Evolutionary conservation across 306 rosid genomes (phyloP).

Genomic region (Hippophae gyantsensis): DNA sequence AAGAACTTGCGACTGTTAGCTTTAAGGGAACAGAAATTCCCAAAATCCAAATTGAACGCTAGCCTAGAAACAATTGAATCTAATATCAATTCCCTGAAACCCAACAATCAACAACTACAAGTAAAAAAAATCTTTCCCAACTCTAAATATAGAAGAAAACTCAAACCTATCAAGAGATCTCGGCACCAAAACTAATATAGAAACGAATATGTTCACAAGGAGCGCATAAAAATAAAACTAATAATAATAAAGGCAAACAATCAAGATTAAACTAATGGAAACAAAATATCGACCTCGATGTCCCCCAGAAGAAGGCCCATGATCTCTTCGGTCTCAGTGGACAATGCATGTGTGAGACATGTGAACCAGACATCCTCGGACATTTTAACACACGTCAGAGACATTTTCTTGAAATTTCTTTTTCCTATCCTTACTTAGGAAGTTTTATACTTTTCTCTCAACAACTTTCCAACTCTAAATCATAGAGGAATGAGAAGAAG

Average conservation of each 20-base stretch:
- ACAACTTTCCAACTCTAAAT: too few relatives aligned
- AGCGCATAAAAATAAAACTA: background rate
- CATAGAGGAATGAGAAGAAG: too few relatives aligned
- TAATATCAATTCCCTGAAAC: background rate
- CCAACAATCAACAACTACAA: constrained; percentile 9
- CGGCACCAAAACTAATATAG: background rate
- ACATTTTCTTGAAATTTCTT: constrained; percentile 29
- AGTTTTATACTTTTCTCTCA: too few relatives aligned
- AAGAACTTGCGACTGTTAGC: background rate
- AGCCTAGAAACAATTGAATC: background rate
- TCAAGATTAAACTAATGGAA: background rate
- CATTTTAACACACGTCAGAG: constrained; percentile 79
- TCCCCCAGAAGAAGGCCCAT: constrained; percentile 99
- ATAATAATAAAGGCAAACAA: background rate
- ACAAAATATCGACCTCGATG: constrained; percentile 49
- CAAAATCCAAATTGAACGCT: background rate
- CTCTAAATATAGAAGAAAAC: background rate
- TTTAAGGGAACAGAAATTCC: constrained; percentile 4
- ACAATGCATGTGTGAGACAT: constrained; percentile 86
- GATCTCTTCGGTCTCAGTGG: constrained; percentile 98
- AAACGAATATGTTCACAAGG: background rate
- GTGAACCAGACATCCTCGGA: constrained; percentile 92
- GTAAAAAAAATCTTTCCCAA: constrained; percentile 3
- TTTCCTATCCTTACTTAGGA: background rate
- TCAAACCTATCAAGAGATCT: constrained; percentile 15